Percentiles rank a stretch among this genome's conserved stretches.
These are phyloP conservation scores for Polysphondylium violaceum DNA, from an alignment of 78 protist species.

Conservation along the genomic window DNA sequence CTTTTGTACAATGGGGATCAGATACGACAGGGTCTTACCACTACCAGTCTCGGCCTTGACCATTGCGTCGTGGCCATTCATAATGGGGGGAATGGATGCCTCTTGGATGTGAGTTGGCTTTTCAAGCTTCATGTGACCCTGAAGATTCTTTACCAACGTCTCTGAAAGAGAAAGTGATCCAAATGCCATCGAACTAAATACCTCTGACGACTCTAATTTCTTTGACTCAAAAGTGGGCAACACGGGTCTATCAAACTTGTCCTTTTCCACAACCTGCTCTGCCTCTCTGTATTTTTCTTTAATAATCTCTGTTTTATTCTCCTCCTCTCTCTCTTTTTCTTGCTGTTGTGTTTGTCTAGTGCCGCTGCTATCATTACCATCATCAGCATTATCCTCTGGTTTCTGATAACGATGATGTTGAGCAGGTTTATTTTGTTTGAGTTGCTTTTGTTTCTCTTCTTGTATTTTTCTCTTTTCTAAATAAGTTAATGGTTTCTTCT, in stretches of 20 bases:
- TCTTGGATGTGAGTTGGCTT: conserved; percentile 72
- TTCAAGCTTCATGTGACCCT: conserved; percentile 30
- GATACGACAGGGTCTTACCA: conserved; percentile 96
- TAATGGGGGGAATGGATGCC: conserved; percentile 25
- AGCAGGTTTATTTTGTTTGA: conserved; percentile 10
- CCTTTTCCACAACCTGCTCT: conserved; percentile 5
- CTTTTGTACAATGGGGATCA: conserved; percentile 88
- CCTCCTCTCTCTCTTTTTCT: too few species aligned
- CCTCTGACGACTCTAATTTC: conserved; percentile 3
- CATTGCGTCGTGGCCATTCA: conserved; percentile 67
- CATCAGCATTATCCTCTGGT: not conserved
- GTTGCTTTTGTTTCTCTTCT: conserved; percentile 25
- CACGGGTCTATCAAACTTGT: conserved; percentile 36
- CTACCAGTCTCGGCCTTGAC: conserved; percentile 92
- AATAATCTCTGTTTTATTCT: not conserved
- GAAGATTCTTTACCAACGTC: conserved; percentile 15
- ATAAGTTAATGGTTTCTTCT: conserved; percentile 19
- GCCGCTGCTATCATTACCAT: not conserved
- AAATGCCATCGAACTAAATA: conserved; percentile 33
- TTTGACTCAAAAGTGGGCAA: conserved; percentile 7
- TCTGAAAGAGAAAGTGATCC: conserved; percentile 16
- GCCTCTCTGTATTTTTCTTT: conserved; percentile 23
- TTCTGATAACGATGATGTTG: conserved; percentile 24
- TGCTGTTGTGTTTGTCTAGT: not conserved
- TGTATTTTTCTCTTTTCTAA: conserved; percentile 23